Evolutionary conservation across 2,329 filamentous ascomycete genomes (phyloP).

Genomic region (Tolypocladium tropicale): DNA sequence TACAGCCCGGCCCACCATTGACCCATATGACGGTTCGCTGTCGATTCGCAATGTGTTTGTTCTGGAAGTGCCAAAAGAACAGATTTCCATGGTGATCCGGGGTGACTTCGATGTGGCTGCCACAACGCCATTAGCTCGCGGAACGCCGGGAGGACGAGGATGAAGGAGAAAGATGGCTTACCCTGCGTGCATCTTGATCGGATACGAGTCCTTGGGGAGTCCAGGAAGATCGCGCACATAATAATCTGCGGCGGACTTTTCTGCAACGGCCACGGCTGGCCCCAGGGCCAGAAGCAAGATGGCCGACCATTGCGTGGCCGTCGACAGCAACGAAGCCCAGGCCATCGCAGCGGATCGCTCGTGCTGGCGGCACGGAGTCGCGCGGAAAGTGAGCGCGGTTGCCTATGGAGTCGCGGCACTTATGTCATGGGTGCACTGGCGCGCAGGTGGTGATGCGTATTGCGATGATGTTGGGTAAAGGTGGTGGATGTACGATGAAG

Average conservation of each 20-base stretch:
- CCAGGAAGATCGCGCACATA: conserved; percentile 81
- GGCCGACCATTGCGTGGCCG: conserved; percentile 16
- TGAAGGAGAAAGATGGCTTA: conserved; percentile 33
- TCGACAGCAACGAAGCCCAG: conserved; percentile 1
- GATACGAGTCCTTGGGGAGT: conserved; percentile 57
- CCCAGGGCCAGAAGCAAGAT: conserved; percentile 30
- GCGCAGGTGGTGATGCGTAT: neutral
- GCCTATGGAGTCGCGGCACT: neutral
- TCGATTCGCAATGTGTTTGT: conserved; percentile 84
- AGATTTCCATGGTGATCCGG: conserved; percentile 81
- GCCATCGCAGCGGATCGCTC: conserved; percentile 4
- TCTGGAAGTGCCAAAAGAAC: conserved; percentile 98
- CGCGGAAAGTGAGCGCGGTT: neutral
- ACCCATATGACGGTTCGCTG: conserved; percentile 93
- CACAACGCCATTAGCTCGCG: conserved; percentile 10
- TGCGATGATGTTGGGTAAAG: neutral
- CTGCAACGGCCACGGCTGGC: conserved; percentile 21
- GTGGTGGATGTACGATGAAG: neutral
- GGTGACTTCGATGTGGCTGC: conserved; percentile 82
- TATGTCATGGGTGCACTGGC: neutral
- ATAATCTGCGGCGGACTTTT: conserved; percentile 58
- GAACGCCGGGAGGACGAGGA: neutral
- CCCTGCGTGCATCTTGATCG: conserved; percentile 98
- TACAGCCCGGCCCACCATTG: conserved; percentile 94
- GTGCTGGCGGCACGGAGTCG: conserved; percentile 1